Percentiles rank a stretch among this genome's conserved stretches.
Conservation (phyloP, 345 rosid species). For the Pistacia vera region DNA sequence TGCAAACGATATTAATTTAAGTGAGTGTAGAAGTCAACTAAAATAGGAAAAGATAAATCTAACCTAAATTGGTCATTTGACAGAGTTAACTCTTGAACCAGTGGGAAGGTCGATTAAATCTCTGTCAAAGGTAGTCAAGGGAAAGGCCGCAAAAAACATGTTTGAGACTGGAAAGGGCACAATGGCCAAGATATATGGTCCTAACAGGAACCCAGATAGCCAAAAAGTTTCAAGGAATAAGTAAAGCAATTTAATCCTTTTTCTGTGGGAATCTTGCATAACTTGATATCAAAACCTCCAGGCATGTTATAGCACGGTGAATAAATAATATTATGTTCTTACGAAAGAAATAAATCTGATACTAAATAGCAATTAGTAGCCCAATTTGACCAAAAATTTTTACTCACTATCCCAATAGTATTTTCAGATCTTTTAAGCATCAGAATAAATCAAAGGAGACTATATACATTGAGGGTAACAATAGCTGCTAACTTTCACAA, state of each 20-base stretch:
- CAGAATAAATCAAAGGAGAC: background rate
- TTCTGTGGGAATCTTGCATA: background rate
- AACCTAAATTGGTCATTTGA: background rate
- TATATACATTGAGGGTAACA: background rate
- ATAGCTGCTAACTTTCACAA: slow-evolving; percentile 8
- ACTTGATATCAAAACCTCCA: background rate
- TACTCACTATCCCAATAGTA: background rate
- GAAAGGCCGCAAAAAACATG: background rate
- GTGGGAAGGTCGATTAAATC: background rate
- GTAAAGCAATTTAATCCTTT: background rate
- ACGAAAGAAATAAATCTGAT: background rate
- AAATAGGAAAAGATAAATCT: background rate
- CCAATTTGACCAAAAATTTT: too few relatives aligned
- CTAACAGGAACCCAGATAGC: background rate
- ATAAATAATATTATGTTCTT: background rate
- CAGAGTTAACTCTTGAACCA: background rate
- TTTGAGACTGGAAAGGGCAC: background rate
- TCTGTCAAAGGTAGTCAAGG: background rate
- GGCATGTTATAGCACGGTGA: background rate
- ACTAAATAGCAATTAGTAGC: background rate
- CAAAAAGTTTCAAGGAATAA: background rate
- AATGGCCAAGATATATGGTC: background rate
- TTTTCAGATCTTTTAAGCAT: background rate
- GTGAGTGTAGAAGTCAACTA: background rate
- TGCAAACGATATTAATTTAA: background rate